Evolutionary conservation across 2,329 filamentous ascomycete genomes (phyloP), one percentile per base, ranked within the genome.

Genomic region (Plectosphaerella sp.): DNA sequence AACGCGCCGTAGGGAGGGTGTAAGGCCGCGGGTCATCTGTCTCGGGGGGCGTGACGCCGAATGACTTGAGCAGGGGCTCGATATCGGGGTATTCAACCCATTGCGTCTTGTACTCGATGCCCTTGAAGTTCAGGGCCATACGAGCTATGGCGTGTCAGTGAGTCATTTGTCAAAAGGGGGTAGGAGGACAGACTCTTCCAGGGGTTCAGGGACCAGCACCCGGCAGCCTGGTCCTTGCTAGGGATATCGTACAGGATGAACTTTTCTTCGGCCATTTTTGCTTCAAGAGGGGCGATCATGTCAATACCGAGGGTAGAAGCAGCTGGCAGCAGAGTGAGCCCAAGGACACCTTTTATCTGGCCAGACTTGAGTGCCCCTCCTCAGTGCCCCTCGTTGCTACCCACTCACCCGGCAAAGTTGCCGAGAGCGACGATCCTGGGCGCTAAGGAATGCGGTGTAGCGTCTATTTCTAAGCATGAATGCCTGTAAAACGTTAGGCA

Each of bases 1-100:
- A 72, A 15, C 66, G 71, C 56, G 86, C 70, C 1, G 80, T 71
- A 0, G 86, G 86, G 51, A 77, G 76, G 12, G 76, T 80, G 65
- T 83, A 86, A 39, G 65, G 57, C 28, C 61, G 62, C 9, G 52
- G 39, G 36, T 67, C 65, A 2, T 66, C 64, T 9, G 68, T 57
- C 48, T 81, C 77, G 18, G 81, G 72, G 15, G 74, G 68, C 22
- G 5, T 5, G 49, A 79, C 62, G 51, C 72, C 74, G 41, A 42
- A 9, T 11, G 45, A 70, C 59, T 80, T 72, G 48, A 89, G 70
- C 3, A 66, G 78, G 2, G 79, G 67, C 52, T 72, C 77, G 54
- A 91, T 73, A 36, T 88, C 79, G 1, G 85, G 86, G 58, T 87
- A 89, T 61, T 88, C 84, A 15, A 84, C 67, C 84, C 84, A 89